A percentile compares a stretch with the other conserved stretches of the same genome.
These are phyloP conservation scores for Metroxylon sagu DNA, from an alignment of 176 grass and related monocot genomes.

Conservation along the genomic window DNA sequence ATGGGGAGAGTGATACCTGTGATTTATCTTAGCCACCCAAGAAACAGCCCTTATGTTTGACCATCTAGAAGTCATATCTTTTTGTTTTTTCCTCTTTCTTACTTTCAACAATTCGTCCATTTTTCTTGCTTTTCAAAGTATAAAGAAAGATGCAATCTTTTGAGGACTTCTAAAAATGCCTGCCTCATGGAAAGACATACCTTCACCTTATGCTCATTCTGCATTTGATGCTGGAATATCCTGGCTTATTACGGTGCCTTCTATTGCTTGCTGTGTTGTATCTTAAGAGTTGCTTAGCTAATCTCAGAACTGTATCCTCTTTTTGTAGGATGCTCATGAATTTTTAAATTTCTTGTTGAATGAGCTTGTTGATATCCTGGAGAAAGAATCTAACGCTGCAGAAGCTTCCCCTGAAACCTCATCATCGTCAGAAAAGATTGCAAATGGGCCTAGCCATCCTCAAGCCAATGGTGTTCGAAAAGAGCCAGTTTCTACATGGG, in stretches of 20 bases:
- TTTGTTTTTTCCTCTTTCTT: too few species aligned
- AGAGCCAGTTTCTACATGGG: constrained; percentile 21
- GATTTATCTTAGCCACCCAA: too few species aligned
- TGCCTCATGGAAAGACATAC: too few species aligned
- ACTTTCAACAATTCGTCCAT: too few species aligned
- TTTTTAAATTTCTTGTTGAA: constrained; percentile 29
- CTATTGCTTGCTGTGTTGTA: background rate
- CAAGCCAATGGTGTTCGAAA: constrained; percentile 9
- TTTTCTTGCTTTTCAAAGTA: too few species aligned
- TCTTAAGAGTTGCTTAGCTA: background rate
- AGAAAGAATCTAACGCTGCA: constrained; percentile 20
- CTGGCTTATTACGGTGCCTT: background rate
- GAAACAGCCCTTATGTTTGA: too few species aligned
- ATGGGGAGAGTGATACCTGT: too few species aligned
- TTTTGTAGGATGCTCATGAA: constrained; percentile 27
- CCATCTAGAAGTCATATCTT: too few species aligned
- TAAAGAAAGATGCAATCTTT: too few species aligned
- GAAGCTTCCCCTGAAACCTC: constrained; percentile 9
- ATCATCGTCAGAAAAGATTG: constrained; percentile 7
- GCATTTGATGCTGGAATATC: too few species aligned
- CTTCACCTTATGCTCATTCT: too few species aligned
- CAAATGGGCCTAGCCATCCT: constrained; percentile 14
- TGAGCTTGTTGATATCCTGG: constrained; percentile 29
- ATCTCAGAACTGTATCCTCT: constrained; percentile 13
- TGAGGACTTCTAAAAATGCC: too few species aligned